Conservation (phyloP, 2,329 filamentous ascomycete species). For the Biscogniauxia marginata region DNA sequence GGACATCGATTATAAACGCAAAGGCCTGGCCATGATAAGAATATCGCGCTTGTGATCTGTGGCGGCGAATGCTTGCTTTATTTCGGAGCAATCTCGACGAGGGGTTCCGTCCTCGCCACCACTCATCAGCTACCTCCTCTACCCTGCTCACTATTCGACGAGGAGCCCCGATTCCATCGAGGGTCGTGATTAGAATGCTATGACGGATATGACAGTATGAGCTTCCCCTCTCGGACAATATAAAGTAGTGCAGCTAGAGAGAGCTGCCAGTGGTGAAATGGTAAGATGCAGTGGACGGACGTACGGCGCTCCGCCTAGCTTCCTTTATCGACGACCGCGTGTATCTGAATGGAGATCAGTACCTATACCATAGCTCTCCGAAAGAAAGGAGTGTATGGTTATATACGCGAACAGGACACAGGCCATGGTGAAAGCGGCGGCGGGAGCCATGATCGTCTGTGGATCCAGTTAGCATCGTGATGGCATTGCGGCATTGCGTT, state of each 20-base stretch:
- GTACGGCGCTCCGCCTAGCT: conserved; percentile 21
- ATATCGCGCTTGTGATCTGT: too few relatives aligned
- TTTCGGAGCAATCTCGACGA: too few relatives aligned
- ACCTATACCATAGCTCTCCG: not conserved
- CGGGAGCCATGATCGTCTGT: conserved; percentile 24
- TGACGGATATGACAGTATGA: too few relatives aligned
- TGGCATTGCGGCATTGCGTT: not conserved
- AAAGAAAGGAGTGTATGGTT: not conserved
- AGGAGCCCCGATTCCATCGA: not conserved
- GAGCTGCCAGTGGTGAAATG: too few relatives aligned
- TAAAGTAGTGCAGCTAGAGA: too few relatives aligned
- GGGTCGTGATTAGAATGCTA: not conserved
- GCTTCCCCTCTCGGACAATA: too few relatives aligned
- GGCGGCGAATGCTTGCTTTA: too few relatives aligned
- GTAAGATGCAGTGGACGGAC: conserved; percentile 1
- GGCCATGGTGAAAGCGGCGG: conserved; percentile 24
- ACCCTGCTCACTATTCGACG: too few relatives aligned
- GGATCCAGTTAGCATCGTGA: conserved; percentile 3
- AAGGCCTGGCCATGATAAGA: too few relatives aligned
- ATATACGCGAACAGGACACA: conserved; percentile 22
- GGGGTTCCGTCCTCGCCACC: too few relatives aligned
- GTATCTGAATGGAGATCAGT: conserved; percentile 1
- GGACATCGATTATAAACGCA: too few relatives aligned
- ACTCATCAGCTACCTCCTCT: not conserved
- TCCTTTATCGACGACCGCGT: conserved; percentile 22